These are phyloP conservation scores for Singerocomus rubriflavus DNA, from an alignment of 1,284 basidiomycete species.

Conservation along the genomic window DNA sequence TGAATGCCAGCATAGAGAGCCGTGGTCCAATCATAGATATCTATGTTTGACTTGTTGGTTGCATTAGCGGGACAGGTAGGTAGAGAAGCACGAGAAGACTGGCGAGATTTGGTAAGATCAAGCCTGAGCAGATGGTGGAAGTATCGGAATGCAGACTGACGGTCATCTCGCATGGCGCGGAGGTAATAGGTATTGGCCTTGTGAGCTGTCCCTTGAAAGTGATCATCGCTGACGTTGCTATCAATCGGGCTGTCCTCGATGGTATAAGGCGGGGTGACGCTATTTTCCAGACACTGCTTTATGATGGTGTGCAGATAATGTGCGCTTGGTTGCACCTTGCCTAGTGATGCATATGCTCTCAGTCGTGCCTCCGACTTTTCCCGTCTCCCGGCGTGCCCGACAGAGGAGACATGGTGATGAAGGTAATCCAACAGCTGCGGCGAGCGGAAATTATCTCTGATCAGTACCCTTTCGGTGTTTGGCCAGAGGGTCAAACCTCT, in stretches of 20 bases:
- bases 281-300: conserved; percentile 21
- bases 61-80: background rate
- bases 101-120: conserved; percentile 16
- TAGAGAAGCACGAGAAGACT: background rate
- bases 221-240: background rate
- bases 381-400: background rate
- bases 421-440: conserved; percentile 48
- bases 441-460: conserved; percentile 48
- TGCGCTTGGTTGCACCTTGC: conserved; percentile 40
- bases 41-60: conserved; percentile 23
- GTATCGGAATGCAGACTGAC: conserved; percentile 47
- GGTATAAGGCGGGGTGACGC: conserved; percentile 25
- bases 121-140: conserved; percentile 34
- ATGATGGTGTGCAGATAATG: conserved; percentile 41
- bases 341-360: conserved; percentile 45
- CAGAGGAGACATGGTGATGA: conserved; percentile 18
- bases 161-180: conserved; percentile 33
- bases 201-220: conserved; percentile 27
- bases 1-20: conserved; percentile 34
- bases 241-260: conserved; percentile 1
- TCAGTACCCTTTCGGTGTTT: conserved; percentile 44
- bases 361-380: conserved; percentile 40
- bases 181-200: conserved; percentile 37
- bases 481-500: conserved; percentile 40
- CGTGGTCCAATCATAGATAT: conserved; percentile 35